phyloP scores from a whole-genome alignment of 371 early-diverging fungal species.

The Funneliformis caledonium region DNA sequence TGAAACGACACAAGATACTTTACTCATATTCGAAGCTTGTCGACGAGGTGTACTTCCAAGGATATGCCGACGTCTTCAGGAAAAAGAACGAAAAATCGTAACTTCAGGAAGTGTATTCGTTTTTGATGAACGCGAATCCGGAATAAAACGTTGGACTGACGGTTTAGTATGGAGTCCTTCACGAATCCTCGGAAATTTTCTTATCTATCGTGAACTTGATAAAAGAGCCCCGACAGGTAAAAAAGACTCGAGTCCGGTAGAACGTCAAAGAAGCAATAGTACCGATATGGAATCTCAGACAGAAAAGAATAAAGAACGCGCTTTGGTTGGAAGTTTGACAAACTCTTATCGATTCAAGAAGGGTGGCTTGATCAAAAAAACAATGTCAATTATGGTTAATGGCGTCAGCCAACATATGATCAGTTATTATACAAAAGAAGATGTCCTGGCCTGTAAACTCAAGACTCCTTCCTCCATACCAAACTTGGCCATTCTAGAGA shows the following conservation, averaged over 20 bases:
- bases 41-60: constrained; percentile 65
- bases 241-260: constrained; percentile 44
- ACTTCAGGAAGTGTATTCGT: constrained; percentile 77
- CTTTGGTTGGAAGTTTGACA: constrained; percentile 64
- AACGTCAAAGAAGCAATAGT: constrained; percentile 5
- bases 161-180: constrained; percentile 86
- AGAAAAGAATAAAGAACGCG: constrained; percentile 61
- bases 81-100: constrained; percentile 72
- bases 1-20: constrained; percentile 74
- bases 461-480: constrained; percentile 59
- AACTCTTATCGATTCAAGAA: constrained; percentile 72
- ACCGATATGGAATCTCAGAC: constrained; percentile 45
- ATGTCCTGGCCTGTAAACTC: constrained; percentile 60
- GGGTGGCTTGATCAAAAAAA: constrained; percentile 81
- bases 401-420: constrained; percentile 80
- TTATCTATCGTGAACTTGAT: constrained; percentile 78
- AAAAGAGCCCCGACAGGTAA: constrained; percentile 51
- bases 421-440: constrained; percentile 82
- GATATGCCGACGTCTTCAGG: constrained; percentile 71
- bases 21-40: constrained; percentile 80
- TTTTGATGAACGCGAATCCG: constrained; percentile 80
- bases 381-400: constrained; percentile 76
- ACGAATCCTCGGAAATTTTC: constrained; percentile 77
- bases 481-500: constrained; percentile 58
- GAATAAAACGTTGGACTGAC: constrained; percentile 91